Evolutionary conservation across 2,329 filamentous ascomycete genomes (phyloP), one percentile per base, ranked within the genome.

Genomic region (Juglanconis sp.): DNA sequence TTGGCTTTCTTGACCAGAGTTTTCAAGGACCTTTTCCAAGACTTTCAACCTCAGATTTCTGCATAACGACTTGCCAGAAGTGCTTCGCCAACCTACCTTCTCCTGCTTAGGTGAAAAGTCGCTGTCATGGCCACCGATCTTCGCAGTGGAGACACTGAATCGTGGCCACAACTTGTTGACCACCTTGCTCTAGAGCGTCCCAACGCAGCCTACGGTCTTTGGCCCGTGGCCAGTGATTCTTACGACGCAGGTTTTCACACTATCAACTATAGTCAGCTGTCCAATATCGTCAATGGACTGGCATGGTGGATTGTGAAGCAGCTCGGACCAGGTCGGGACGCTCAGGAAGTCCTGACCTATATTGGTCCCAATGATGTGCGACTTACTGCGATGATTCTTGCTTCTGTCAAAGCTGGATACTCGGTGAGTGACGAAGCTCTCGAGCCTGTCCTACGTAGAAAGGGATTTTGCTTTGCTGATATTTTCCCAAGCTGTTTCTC

Each of bases 331-430:
- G 4, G 36, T 24, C 34, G 11, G 15, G 17, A 24, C 17, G 17
- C 17, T 24, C 17, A 24, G 17, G 68, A 74, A 44, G 71, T 70
- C 3, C 52, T 78, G 10, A 67, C 76, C 0, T 79, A 77, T 57
- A 63, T 78, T 10, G 77, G 76, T 0, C 72, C 73, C 3, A 75
- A 71, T 55, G 77, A 79, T 65, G 53, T 74, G 7, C 67, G 77
- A 32, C 76, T 77, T 48, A 64, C 69, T 1, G 67, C 72, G 3
- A 48, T 79, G 35, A 63, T 73, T 5, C 58, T 76, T 13, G 75
- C 70, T 2, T 73, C 74, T 34, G 64, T 76, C 51, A 76, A 76
- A 59, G 67, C 70, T 4, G 71, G 73, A 34, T 74, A 75, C 55
- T 62, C 61, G 64, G 69, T 61, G 3, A 17, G 59, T 24, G 17